phyloP scores from a whole-genome alignment of 1,139 yeast genomes.

The Yamadazyma songkhlaensis region DNA sequence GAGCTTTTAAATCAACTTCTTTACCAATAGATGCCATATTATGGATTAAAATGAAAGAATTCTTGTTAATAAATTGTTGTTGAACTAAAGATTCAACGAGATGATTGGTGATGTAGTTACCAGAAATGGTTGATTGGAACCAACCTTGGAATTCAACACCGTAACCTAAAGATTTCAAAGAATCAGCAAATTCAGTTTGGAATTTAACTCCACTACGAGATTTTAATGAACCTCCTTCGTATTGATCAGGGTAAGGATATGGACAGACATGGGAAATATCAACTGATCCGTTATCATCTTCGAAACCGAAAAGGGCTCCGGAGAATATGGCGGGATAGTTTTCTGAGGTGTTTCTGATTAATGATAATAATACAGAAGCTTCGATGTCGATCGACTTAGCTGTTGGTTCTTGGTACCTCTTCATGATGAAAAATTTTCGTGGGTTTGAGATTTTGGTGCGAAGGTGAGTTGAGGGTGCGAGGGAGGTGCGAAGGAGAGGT shows the following conservation, averaged over 20 bases:
- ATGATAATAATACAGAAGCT: slow-evolving; percentile 64
- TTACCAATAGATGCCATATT: slow-evolving; percentile 69
- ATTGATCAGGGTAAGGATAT: slow-evolving; percentile 52
- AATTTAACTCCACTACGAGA: slow-evolving; percentile 64
- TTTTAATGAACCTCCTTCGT: slow-evolving; percentile 52
- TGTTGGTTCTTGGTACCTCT: slow-evolving; percentile 37
- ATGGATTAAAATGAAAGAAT: slow-evolving; percentile 66
- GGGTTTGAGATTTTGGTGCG: too few relatives aligned
- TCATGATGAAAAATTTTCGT: not conserved
- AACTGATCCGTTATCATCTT: slow-evolving; percentile 51
- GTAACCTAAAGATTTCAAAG: slow-evolving; percentile 56
- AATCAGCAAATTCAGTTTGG: slow-evolving; percentile 66
- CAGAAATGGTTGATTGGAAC: slow-evolving; percentile 72
- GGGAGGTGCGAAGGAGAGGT: too few relatives aligned
- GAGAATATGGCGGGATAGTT: slow-evolving; percentile 64
- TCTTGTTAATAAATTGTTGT: slow-evolving; percentile 63
- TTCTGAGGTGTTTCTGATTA: slow-evolving; percentile 73
- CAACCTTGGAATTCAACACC: slow-evolving; percentile 81
- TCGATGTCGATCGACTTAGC: slow-evolving; percentile 47
- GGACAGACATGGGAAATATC: slow-evolving; percentile 69
- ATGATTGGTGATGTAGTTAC: slow-evolving; percentile 65
- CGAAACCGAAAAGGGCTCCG: slow-evolving; percentile 79
- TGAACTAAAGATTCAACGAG: slow-evolving; percentile 66
- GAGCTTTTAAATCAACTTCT: slow-evolving; percentile 66
- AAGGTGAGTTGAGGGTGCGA: too few relatives aligned